Evolutionary conservation across 1,139 yeast species (phyloP).

Genomic region (Geotrichum restrictum): DNA sequence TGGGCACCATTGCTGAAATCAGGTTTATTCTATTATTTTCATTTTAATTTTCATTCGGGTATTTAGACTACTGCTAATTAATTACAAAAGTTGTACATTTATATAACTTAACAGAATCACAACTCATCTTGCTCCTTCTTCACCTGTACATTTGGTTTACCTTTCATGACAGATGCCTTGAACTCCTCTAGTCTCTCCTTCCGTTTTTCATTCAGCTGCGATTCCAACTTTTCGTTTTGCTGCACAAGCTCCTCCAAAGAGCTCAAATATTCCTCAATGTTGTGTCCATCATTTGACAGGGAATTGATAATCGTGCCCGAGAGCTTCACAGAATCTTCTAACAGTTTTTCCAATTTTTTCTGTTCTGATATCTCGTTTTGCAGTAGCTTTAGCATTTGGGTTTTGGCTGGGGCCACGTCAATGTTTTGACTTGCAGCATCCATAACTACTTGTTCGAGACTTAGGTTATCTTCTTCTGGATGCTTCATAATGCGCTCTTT

Average conservation of each 20-base stretch:
- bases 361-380: slow-evolving; percentile 6
- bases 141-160: background rate
- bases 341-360: slow-evolving; percentile 15
- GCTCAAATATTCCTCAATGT: slow-evolving; percentile 1
- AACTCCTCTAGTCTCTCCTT: slow-evolving; percentile 1
- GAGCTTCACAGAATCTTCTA: slow-evolving; percentile 3
- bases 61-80: background rate
- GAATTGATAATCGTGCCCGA: slow-evolving; percentile 1
- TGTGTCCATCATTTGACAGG: background rate
- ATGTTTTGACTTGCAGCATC: background rate
- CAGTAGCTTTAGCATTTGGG: background rate
- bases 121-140: slow-evolving; percentile 10
- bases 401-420: background rate
- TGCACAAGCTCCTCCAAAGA: slow-evolving; percentile 5
- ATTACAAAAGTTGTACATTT: background rate
- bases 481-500: slow-evolving; percentile 26
- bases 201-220: background rate
- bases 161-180: background rate
- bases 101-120: background rate
- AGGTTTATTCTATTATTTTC: background rate
- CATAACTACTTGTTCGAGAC: slow-evolving; percentile 14
- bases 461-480: slow-evolving; percentile 20
- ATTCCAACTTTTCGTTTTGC: slow-evolving; percentile 8
- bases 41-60: background rate
- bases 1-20: background rate